Base-by-base conservation (phyloP, 2,329 filamentous ascomycete species). In the Monosporascus ibericus region DNA sequence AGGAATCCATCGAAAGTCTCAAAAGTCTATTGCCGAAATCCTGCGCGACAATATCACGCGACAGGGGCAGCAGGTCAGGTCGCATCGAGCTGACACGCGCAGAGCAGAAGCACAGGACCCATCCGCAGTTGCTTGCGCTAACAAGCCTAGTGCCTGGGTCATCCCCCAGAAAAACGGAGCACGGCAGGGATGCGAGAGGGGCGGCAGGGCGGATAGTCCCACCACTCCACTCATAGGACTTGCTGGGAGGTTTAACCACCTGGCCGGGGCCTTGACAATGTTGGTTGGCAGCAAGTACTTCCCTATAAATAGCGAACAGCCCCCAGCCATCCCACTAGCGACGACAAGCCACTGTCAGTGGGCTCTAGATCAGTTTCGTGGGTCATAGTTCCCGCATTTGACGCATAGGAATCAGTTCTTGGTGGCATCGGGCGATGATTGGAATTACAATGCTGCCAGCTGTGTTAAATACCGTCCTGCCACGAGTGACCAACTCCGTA, bases 141-240 rank as follows among this genome's bases (percentile, higher is more conserved):
- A 8, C 17, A 8, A 18, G 37, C 37, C 30, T 34, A 34, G 30
- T 34, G 11, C 30, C 30, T 34, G 30, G 30, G 30, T 2, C 30
- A 14, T n/a, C n/a, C 9, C 30, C 30, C 37, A 1, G 3, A 6
- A 6, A 18, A 8, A 39, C 37, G 37, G 37, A 18, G 37, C 30
- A 34, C 9, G 3, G 11, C 30, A 14, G 30, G 30, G 30, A 5
- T 34, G 9, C 30, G 30, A 34, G 30, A 34, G 58, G 59, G 24
- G 55, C 53, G 51, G 48, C 61, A 27, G 52, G 50, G 37, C 44
- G 39, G 39, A 20, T 42, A 24, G 39, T 24, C 39, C 39, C 39
- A 42, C 39, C 39, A 18, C n/a, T 42, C 39, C 39, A 18, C n/a
- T 42, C 20, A 42, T 14, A 42, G 17, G 18, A 20, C 18, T 20